Base-by-base conservation (phyloP, 805 yeast genomes). In the Wickerhamiella sorbophila region DNA sequence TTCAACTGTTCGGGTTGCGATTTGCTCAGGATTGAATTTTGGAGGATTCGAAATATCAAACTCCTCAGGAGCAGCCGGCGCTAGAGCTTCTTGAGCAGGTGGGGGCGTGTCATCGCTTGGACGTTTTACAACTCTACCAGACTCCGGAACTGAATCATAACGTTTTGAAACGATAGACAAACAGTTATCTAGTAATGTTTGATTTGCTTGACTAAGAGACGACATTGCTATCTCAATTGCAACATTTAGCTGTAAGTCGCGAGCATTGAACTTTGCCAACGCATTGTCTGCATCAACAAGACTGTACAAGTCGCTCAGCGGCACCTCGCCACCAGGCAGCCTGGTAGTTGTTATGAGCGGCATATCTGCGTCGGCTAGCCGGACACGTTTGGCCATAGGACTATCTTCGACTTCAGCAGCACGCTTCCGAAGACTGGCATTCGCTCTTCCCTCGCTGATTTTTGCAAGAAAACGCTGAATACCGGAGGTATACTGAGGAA, bases 121-220 rank as follows among this genome's bases (percentile, higher is more conserved):
- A 4, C 20, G 31, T n/a, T 26, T 6, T 4, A 36, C 38, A 15
- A 26, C 20, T 15, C 38, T 29, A 31, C 38, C 38, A 5, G 15
- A 16, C 21, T 24, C 38, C 21, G 38, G 38, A 15, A 36, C 15
- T 21, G 31, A 24, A 9, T 67, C 60, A 52, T 79, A 82, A 47
- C 96, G 67, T 9, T 77, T 71, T 14, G 75, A 67, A 4, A 84
- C 72, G 33, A 83, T 74, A n/a, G 74, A 72, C 44, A 86, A 62
- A 1, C 84, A 93, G 41, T 74, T 71, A 14, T 74, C 65, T 20
- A 88, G 64, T 44, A 67, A 70, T 3, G 64, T 64, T 0, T 69
- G 61, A 38, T 72, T 71, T 0, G 74, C 72, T 34, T 70, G 70
- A 15, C 68, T 63, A 43, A 91, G 64, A 0, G 94, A 85, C 1